Evolutionary conservation across 768 basidiomycete species (phyloP), one percentile per base, ranked within the genome.

Genomic region (Tremella yokohamensis): DNA sequence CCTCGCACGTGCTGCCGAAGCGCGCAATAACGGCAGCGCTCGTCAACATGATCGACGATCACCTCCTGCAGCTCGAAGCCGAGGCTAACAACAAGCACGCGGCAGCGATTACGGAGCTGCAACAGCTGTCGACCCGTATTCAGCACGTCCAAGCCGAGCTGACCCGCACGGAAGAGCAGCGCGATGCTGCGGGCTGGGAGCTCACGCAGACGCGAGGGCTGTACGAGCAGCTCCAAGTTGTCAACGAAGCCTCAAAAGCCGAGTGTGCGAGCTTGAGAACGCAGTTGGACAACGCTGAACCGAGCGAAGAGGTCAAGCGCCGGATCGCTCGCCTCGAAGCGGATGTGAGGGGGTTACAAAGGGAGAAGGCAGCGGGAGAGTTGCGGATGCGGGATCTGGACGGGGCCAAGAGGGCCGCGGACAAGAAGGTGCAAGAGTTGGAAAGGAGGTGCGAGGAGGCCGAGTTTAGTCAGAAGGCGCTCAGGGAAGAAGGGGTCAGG

Each of bases 381-480:
- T 16, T 45, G 22, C 42, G 22, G 6, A 18, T 45, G 42, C n/a
- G 42, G 42, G 42, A 45, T 45, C 7, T 45, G 22, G 22, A 45
- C 8, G 42, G 4, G n/a, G 42, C 42, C 6, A 45, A 45, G 22
- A 4, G 22, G 42, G 42, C 22, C 6, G 42, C n/a, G 42, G 42
- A 45, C 4, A 45, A 45, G 22, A 6, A 15, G 22, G 22, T n/a
- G 22, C 42, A 45, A 16, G 42, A 45, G 38, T 38, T 34, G 16
- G 34, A 34, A 26, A 2, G 29, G 22, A 3, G 51, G 29, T 24
- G 18, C 11, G 51, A 52, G 6, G 51, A 52, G 51, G 34, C 24
- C n/a, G 51, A 52, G 38, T 52, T 52, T 52, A 34, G 51, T 8
- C 51, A 52, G 29, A 52, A n/a, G n/a, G 51, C 51, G 4, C 22